Conservation (phyloP, 768 basidiomycete genomes). For the Amanita polypyramis region DNA sequence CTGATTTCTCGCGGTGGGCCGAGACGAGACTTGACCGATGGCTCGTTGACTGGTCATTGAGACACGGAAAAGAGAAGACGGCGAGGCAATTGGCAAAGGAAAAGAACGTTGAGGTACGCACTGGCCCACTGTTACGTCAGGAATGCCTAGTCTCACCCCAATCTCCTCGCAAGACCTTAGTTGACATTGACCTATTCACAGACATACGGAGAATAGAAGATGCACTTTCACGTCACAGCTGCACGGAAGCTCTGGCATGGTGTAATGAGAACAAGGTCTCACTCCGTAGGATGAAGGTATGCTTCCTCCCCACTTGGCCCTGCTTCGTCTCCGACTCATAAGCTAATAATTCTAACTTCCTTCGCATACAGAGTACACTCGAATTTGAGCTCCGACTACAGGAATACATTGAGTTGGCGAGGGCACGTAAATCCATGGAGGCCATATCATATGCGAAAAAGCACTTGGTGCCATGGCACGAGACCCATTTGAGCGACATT, state of each 20-base stretch:
- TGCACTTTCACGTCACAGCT: constrained; percentile 65
- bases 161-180: constrained; percentile 47
- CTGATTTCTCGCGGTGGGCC: constrained; percentile 67
- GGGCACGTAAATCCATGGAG: constrained; percentile 50
- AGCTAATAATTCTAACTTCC: constrained; percentile 1
- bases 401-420: constrained; percentile 88
- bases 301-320: neutral
- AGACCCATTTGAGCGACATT: constrained; percentile 72
- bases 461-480: constrained; percentile 73
- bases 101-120: constrained; percentile 62
- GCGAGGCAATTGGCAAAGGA: constrained; percentile 70
- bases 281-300: constrained; percentile 82
- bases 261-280: constrained; percentile 93
- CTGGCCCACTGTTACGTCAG: neutral
- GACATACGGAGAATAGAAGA: constrained; percentile 83
- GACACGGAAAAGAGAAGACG: constrained; percentile 67
- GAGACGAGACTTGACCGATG: constrained; percentile 77
- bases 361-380: constrained; percentile 64
- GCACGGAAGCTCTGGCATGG: constrained; percentile 88
- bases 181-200: constrained; percentile 86
- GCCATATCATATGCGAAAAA: constrained; percentile 83
- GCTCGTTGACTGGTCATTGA: constrained; percentile 87
- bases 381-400: constrained; percentile 95
- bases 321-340: neutral
- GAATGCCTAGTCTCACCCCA: constrained; percentile 13